Base-by-base conservation (phyloP, 306 rosid genomes). In the Betula pendula region DNA sequence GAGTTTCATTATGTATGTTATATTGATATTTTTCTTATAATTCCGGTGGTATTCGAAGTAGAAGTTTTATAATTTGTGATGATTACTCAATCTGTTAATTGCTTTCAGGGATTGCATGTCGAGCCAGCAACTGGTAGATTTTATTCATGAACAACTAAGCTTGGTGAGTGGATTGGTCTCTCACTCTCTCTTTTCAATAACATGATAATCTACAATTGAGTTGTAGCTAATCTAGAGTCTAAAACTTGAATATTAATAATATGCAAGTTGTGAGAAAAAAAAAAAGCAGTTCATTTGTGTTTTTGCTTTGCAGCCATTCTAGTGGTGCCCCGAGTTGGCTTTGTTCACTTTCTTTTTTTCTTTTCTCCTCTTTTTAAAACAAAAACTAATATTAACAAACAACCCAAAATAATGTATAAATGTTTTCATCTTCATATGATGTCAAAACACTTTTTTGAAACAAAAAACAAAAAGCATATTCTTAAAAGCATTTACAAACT, bases 61-160 rank as follows among this genome's bases (percentile, higher is more conserved):
- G 24, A 9, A 38, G 9, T 3, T 3, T 66, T 66, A 19, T 48
- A 45, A 31, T 53, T 67, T 58, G 48, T 81, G 73, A 20, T 15
- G 48, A 70, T 42, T 68, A 43, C 75, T 75, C 31, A 62, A 60
- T 87, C 75, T 78, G 51, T 33, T 67, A 50, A 73, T 85, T 79
- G 74, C 81, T 88, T 76, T 72, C 90, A 95, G 98, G 98, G 98
- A 92, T 79, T 92, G 99, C 92, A 80, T 92, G 95, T 87, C 97
- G 73, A 92, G 97, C 89, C 99, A 95, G 81, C 96, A 95, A 75
- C 77, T 92, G 83, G 97, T 95, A 16, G 90, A 92, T 81, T 92
- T 84, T 82, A 82, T 95, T 74, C 97, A 79, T 49, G 96, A 89
- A 73, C 97, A 89, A 69, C 83, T 95, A 40, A 24, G 42, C 35